A percentile compares a stretch with the other conserved stretches of the same genome.
Conservation (phyloP, 129 eudicot species). For the Gnaphalium uliginosum region DNA sequence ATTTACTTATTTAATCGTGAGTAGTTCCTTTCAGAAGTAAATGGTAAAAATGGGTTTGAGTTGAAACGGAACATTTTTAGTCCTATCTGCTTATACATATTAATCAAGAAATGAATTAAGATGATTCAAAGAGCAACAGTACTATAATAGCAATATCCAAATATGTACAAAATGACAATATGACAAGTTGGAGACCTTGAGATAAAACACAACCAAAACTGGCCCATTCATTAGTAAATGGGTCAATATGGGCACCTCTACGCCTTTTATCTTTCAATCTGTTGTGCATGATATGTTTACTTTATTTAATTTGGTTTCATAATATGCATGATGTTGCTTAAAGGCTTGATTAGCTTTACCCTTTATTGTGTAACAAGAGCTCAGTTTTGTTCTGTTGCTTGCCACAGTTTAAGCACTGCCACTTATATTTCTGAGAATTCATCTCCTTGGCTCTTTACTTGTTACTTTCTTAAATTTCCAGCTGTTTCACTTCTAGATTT, state of each 20-base stretch:
- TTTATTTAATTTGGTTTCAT: background rate
- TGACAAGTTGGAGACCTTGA: too few relatives aligned
- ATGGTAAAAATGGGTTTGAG: too few relatives aligned
- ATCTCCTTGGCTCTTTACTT: background rate
- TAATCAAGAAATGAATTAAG: too few relatives aligned
- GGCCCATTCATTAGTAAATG: too few relatives aligned
- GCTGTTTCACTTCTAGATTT: background rate
- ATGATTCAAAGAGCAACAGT: too few relatives aligned
- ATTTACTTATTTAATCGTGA: background rate
- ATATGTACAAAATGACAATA: too few relatives aligned
- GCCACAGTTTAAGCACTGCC: background rate
- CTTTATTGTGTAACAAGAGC: background rate
- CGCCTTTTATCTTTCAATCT: background rate
- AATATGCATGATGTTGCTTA: background rate
- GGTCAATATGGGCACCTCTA: too few relatives aligned
- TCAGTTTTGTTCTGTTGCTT: background rate
- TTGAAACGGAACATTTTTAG: too few relatives aligned
- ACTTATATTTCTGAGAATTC: background rate
- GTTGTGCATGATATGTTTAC: background rate
- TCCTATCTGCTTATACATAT: too few relatives aligned
- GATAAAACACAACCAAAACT: too few relatives aligned
- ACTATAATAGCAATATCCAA: too few relatives aligned
- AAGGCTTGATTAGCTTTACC: background rate
- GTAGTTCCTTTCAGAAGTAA: background rate
- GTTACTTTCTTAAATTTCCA: background rate